Percentiles rank a stretch among this genome's conserved stretches.
These are phyloP conservation scores for Penicillium sp. DNA, from an alignment of 2,329 filamentous ascomycete species.

Conservation along the genomic window DNA sequence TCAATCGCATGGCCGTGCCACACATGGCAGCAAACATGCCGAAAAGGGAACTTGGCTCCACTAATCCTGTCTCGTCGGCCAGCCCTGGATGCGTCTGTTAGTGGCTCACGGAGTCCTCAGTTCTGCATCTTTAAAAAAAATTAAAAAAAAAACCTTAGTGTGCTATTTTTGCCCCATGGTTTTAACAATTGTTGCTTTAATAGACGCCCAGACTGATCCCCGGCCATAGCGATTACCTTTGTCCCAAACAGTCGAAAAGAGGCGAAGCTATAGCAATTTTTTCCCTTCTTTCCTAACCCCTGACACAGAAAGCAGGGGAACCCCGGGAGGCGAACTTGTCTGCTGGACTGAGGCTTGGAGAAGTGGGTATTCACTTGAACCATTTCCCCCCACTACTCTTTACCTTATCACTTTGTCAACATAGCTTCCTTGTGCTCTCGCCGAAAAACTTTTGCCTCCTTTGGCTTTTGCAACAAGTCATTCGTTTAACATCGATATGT, in stretches of 20 bases:
- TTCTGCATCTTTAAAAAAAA: constrained; percentile 9
- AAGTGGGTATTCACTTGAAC: constrained; percentile 10
- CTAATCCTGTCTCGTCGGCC: constrained; percentile 16
- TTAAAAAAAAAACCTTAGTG: constrained; percentile 4
- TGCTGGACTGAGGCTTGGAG: constrained; percentile 4
- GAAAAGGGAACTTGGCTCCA: constrained; percentile 7
- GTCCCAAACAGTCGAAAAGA: constrained; percentile 14
- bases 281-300: neutral
- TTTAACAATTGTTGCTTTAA: constrained; percentile 1
- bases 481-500: constrained; percentile 7
- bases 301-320: constrained; percentile 5
- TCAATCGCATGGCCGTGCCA: constrained; percentile 16
- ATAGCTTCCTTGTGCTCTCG: neutral
- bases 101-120: constrained; percentile 5
- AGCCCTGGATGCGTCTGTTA: constrained; percentile 9
- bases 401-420: constrained; percentile 2
- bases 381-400: constrained; percentile 3
- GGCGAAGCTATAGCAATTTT: constrained; percentile 8
- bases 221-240: neutral
- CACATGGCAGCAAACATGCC: constrained; percentile 12
- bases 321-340: constrained; percentile 6
- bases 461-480: neutral
- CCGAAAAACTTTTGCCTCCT: neutral
- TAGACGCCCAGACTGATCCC: constrained; percentile 8
- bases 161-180: constrained; percentile 20